Evolutionary conservation across 2,329 filamentous ascomycete genomes (phyloP), one percentile per base, ranked within the genome.

Genomic region (Thermoascus crustaceus): DNA sequence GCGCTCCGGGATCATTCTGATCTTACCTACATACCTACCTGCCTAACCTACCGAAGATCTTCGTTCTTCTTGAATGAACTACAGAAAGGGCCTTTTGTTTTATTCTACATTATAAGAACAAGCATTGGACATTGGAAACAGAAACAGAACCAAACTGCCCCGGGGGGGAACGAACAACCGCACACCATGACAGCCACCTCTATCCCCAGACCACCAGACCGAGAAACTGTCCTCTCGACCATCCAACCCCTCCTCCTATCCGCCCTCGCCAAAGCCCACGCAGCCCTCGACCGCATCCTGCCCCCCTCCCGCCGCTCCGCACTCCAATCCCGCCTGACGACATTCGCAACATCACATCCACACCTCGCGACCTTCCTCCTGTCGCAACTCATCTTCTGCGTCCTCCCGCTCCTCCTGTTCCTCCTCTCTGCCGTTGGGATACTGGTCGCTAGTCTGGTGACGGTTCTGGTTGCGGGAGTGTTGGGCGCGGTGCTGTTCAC

Each of bases 351-450:
- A 4, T 64, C 71, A 32, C 79, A 81, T 38, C 85, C 85, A 2
- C 64, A 85, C 42, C 64, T 87, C 27, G 78, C 82, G 37, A 75
- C 78, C 39, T 85, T 91, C 56, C 54, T 86, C 38, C 60, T 74
- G 30, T 66, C 72, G 19, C 83, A 88, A 55, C 49, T 80, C 39
- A 56, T 77, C 39, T 69, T 87, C 42, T 78, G 77, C 9, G 71
- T 77, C 38, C 58, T 84, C 9, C 85, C 85, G 1, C 49, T 88
- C 39, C 58, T 78, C 25, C 62, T 87, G 43, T 89, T 91, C 65
- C 44, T 72, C 37, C 64, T 73, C 47, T 86, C 88, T 66, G 68
- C 72, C 37, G 47, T 79, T 25, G 76, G 74, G 24, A 73, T 79
- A 40, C 60, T 80, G 43, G 57, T 78, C 42, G 72, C 85, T 54